Base-by-base conservation (phyloP, 768 basidiomycete genomes). In the Russula ochroleuca region DNA sequence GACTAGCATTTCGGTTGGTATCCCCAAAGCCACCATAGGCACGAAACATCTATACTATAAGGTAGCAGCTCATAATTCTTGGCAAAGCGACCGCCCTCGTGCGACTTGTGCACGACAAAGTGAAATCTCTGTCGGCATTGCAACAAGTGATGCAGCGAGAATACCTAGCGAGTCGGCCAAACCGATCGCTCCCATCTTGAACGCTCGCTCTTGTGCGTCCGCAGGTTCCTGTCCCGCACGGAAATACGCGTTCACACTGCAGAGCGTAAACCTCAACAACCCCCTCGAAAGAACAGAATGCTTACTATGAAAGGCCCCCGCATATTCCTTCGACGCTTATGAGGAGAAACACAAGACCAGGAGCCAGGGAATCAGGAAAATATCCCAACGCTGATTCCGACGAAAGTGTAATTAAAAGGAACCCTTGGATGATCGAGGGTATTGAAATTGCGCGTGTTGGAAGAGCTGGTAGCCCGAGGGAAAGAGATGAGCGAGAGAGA, bases 221-320 rank as follows among this genome's bases (percentile, higher is more conserved):
- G 63, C 83, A 79, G 7, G 78, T 68, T 90, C 89, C 67, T 90
- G 89, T 61, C 91, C 94, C 61, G 94, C 79, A 47, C 82, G 85
- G 73, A 90, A 92, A 74, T 89, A 95, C 11, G 87, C 90, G 70
- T 92, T 94, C 54, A 95, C 93, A 68, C 91, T 92, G 55, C 17
- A 62, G 21, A 55, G 21, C 31, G 47, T 61, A 55, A 53, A 51
- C 25, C n/a, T 38, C 38, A 19, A 19, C 19, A 40, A 37, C n/a
- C 25, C n/a, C 14, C 1, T 53, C 33, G 50, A 66, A 63, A 62
- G 63, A 23, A 66, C 53, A 62, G 52, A 56, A 33, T n/a, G 79
- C 90, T 72, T 70, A 92, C 92, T 97, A 98, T 17, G 92, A 93
- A 13, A 89, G 79, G 5, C 96, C 96, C 35, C 96, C 96, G 67